A percentile compares a stretch with the other conserved stretches of the same genome.
phyloP scores from a whole-genome alignment of 163 green algal species.

The Chlorella variabilis region DNA sequence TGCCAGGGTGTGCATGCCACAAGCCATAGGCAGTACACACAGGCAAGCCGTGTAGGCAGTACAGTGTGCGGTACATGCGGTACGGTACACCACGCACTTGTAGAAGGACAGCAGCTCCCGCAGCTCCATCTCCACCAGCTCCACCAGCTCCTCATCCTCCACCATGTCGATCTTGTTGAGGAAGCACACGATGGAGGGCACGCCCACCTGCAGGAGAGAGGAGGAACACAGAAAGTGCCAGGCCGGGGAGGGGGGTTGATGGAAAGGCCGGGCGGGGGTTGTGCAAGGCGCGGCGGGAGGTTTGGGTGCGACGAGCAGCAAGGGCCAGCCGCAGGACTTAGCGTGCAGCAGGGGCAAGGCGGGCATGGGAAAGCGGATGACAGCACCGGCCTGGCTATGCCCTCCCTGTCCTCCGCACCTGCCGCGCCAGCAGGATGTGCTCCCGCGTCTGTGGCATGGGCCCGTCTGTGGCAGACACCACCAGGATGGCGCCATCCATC shows the following conservation, averaged over 20 bases:
- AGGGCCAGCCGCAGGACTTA: too few relatives aligned
- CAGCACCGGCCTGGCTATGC: too few relatives aligned
- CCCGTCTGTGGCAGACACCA: constrained; percentile 96
- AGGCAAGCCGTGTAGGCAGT: too few relatives aligned
- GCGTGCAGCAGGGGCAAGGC: too few relatives aligned
- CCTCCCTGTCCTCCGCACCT: constrained; percentile 60
- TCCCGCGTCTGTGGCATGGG: constrained; percentile 99
- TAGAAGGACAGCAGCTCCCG: constrained; percentile 98
- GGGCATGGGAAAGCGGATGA: too few relatives aligned
- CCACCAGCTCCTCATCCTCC: constrained; percentile 97
- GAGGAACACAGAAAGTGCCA: too few relatives aligned
- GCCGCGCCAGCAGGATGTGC: constrained; percentile 97
- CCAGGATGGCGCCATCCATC: constrained; percentile 99
- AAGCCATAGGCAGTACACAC: too few relatives aligned
- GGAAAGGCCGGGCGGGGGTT: too few relatives aligned
- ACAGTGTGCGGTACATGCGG: background rate
- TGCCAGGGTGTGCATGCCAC: too few relatives aligned
- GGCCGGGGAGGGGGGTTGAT: too few relatives aligned
- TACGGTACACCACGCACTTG: constrained; percentile 73
- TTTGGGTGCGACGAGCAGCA: too few relatives aligned
- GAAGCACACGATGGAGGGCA: constrained; percentile 97
- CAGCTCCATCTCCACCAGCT: constrained; percentile 99
- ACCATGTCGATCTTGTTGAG: constrained; percentile 99
- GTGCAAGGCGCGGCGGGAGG: too few relatives aligned
- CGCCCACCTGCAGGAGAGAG: constrained; percentile 80